A percentile compares a stretch with the other conserved stretches of the same genome.
These are phyloP conservation scores for Starmerella asiatica DNA, from an alignment of 805 yeast species.

Conservation along the genomic window DNA sequence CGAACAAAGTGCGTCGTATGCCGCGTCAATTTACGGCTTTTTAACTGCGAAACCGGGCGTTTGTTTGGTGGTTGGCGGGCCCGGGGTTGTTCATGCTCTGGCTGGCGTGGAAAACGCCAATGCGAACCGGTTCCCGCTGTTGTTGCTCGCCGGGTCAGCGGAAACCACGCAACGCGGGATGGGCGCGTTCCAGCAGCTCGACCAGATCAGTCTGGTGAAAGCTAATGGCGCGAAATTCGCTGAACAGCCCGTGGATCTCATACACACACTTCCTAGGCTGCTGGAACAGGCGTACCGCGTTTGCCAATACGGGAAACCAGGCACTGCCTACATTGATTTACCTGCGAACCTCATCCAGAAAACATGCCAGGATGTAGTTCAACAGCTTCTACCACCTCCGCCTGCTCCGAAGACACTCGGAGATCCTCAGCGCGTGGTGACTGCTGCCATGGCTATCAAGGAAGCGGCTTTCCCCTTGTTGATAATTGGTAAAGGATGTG, in stretches of 20 bases:
- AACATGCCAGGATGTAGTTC: not conserved
- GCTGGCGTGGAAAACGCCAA: constrained; percentile 54
- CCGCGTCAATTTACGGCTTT: constrained; percentile 60
- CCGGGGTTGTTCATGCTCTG: constrained; percentile 54
- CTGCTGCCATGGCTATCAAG: constrained; percentile 29
- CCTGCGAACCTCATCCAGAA: constrained; percentile 48
- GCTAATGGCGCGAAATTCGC: constrained; percentile 39
- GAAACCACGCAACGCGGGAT: constrained; percentile 36
- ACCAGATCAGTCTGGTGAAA: constrained; percentile 41
- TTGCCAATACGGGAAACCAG: constrained; percentile 40
- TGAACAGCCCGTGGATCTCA: constrained; percentile 30
- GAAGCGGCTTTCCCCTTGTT: constrained; percentile 38
- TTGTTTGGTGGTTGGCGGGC: constrained; percentile 60
- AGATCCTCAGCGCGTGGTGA: constrained; percentile 26
- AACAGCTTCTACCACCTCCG: constrained; percentile 19
- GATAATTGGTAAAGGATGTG: constrained; percentile 55
- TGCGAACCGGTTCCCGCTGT: constrained; percentile 50
- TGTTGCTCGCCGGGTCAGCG: constrained; percentile 52
- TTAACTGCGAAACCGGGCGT: constrained; percentile 55
- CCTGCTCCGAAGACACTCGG: constrained; percentile 31
- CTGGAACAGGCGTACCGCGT: constrained; percentile 37
- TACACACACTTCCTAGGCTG: constrained; percentile 29
- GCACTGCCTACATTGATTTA: constrained; percentile 48
- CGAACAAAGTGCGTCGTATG: constrained; percentile 64
- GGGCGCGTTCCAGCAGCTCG: constrained; percentile 63